Conservation (phyloP, 257 asterid genomes). For the Petunia axillaris region DNA sequence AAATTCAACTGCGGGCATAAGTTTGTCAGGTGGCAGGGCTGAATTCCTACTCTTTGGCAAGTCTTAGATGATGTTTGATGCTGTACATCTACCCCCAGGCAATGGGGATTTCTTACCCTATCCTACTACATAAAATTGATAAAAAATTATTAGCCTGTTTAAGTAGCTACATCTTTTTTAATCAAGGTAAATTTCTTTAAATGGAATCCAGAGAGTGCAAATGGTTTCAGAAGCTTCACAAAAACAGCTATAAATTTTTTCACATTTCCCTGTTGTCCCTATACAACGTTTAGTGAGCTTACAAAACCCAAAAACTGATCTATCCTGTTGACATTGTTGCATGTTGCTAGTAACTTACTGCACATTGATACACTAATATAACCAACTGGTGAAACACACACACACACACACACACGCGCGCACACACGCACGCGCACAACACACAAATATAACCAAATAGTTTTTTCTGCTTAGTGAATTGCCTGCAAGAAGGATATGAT, state of each 20-base stretch:
- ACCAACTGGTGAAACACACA: neutral
- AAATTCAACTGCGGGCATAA: neutral
- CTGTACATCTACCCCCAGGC: neutral
- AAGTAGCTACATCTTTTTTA: neutral
- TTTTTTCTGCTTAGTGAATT: neutral
- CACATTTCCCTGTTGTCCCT: no score
- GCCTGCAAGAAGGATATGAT: neutral
- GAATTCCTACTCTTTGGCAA: neutral
- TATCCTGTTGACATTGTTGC: no score
- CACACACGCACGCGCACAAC: no score
- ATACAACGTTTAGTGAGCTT: no score
- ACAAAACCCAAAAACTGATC: no score
- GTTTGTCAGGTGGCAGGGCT: neutral
- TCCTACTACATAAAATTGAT: neutral
- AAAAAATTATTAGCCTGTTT: neutral
- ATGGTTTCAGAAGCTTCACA: no score
- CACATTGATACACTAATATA: neutral
- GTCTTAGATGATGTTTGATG: neutral
- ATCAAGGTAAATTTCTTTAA: no score
- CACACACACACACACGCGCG: no score
- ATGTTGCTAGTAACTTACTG: neutral
- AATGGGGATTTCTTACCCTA: neutral
- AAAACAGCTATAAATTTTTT: no score
- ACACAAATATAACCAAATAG: neutral
- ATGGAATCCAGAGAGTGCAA: no score